Percentiles rank a stretch among this genome's conserved stretches.
phyloP scores from a whole-genome alignment of 176 grass and related monocot genomes.

The Oryza nivara region DNA sequence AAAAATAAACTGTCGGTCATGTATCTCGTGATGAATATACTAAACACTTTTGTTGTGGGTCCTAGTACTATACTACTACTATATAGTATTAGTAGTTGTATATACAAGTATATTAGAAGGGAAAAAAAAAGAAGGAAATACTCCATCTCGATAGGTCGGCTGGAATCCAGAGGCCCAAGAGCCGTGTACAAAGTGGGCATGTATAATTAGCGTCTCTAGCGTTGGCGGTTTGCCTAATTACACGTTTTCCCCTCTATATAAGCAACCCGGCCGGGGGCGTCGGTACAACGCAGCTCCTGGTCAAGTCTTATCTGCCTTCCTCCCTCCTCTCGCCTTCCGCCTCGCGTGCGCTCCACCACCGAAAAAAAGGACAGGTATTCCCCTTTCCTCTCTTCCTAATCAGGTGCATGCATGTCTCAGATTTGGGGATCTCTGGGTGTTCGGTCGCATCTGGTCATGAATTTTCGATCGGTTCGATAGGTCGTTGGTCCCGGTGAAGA shows the following conservation, averaged over 20 bases:
- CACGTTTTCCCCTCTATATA: constrained; percentile 33
- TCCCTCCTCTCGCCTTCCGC: neutral
- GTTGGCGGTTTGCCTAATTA: constrained; percentile 37
- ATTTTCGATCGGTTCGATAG: neutral
- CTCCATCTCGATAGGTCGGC: constrained; percentile 30
- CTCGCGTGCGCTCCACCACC: constrained; percentile 7
- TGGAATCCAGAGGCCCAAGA: constrained; percentile 23
- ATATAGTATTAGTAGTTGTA: no score
- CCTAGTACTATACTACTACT: neutral
- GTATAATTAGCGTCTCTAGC: neutral
- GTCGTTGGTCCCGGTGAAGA: neutral
- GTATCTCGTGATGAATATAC: neutral
- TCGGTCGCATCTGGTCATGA: neutral
- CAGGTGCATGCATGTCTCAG: neutral
- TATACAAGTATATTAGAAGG: neutral
- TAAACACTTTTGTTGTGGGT: no score
- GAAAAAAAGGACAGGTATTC: constrained; percentile 15
- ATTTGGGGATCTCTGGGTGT: neutral
- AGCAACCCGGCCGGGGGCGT: neutral
- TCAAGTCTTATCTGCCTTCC: constrained; percentile 19
- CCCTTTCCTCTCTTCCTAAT: neutral
- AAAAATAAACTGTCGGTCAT: neutral
- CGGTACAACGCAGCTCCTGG: neutral
- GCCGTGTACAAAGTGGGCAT: neutral
- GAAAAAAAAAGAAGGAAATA: neutral